Base-by-base conservation (phyloP, 495 filamentous ascomycete species). In the Chlorociboria aeruginascens region DNA sequence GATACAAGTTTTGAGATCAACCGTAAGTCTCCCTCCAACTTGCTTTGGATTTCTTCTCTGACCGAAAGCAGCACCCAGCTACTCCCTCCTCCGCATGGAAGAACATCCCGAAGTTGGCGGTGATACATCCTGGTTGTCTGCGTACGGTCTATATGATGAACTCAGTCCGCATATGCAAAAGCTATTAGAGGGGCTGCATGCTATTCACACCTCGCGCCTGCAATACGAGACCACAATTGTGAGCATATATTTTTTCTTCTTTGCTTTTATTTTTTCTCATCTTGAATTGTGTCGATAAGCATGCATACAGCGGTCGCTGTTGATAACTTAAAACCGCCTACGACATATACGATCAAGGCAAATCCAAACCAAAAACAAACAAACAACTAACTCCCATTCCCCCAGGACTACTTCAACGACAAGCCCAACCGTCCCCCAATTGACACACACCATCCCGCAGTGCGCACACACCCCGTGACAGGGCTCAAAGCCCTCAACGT, bases 1-100 rank as follows among this genome's bases (percentile, higher is more conserved):
- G 70, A 74, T 51, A 75, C 69, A 7, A 70, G 67, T 3, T 73
- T 73, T 45, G 71, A 74, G 55, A 63, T 70, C 55, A 74, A 73
- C 56, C 69, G 45, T 47, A 13, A 11, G 32, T 47, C 51, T 54
- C 43, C 45, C 28, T 16, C 42, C 20, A n/a, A 11, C 11, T 1
- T 6, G 6, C 1, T 44, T 44, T 44, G 42, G 33, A 12, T 48
- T 34, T n/a, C n/a, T n/a, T 13, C 43, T 36, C 7, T 25, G 14
- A 37, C 12, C 1, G 37, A 59, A 57, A 33, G 31, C n/a, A 48
- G 35, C 71, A 3, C 70, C 70, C 0, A 66, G 62, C 2, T 74
- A 76, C 46, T 72, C 70, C 1, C 53, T 76, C 25, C 60, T 76
- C 29, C 61, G 72, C 40, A 76, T 74, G 71, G 72, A 74, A 59